Conservation (phyloP, 2,329 filamentous ascomycete genomes). For the Exserohilum rostratum region DNA sequence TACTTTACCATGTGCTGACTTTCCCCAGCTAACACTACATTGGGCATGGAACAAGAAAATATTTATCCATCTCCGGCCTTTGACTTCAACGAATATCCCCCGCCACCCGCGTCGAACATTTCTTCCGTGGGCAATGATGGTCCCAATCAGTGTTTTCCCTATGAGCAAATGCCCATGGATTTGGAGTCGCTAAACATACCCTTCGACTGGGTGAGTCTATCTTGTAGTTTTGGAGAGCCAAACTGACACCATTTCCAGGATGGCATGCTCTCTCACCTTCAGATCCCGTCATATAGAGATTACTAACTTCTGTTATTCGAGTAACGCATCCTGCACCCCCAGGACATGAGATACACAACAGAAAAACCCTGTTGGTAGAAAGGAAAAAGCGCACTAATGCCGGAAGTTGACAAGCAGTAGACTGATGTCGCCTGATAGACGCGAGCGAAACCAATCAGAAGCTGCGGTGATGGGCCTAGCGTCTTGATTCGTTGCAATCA, state of each 20-base stretch:
- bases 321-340: neutral
- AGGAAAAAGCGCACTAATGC: no score
- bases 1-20: neutral
- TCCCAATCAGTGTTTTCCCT: conserved; percentile 22
- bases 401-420: neutral
- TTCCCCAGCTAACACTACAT: neutral
- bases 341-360: neutral
- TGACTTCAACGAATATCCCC: conserved; percentile 18
- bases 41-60: conserved; percentile 1
- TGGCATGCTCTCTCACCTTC: conserved; percentile 17
- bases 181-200: conserved; percentile 21
- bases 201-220: conserved; percentile 34
- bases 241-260: conserved; percentile 10
- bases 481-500: neutral
- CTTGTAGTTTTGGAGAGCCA: neutral
- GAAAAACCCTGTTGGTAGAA: neutral
- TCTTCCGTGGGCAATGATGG: conserved; percentile 12
- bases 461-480: neutral
- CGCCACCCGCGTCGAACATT: neutral
- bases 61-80: conserved; percentile 22
- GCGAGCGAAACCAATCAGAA: neutral
- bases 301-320: neutral
- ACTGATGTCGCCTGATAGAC: neutral
- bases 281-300: conserved; percentile 12
- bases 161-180: conserved; percentile 30